Evolutionary conservation across 2,329 filamentous ascomycete genomes (phyloP), one percentile per base, ranked within the genome.

Genomic region (Alternaria hordeiaustralica): DNA sequence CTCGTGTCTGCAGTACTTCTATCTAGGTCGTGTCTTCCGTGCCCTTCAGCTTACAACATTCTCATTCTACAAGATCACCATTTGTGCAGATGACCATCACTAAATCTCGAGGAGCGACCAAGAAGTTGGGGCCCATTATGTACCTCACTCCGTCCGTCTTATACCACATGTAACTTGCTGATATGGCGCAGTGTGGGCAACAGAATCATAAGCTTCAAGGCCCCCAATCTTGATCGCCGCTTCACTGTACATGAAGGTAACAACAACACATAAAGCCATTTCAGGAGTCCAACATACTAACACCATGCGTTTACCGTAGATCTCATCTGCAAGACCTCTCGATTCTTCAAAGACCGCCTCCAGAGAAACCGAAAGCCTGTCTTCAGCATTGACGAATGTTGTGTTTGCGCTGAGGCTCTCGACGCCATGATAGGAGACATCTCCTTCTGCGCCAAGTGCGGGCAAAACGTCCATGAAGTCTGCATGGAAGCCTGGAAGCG

Each of bases 221-320:
- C 61, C 15, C 33, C 28, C 13, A 64, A 63, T 10, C 10, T 60
- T 15, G 44, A 61, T 2, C 64, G 60, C 5, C 45, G 44, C 7
- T 74, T 71, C 57, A 55, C 55, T 15, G 59, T 74, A 43, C 72
- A 75, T 57, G 65, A 58, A 58, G 54, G 54, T 58, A 58, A 4
- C 21, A 18, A 3, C 20, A 20, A 47, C 11, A 8, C n/a, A 36
- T 15, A 25, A 6, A 15, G 7, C 33, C 11, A 12, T 13, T 13
- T 36, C 12, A 26, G 9, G 4, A 12, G 18, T 13, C 7, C 9
- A 12, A 23, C 28, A n/a, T 20, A 25, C 46, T 47, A 18, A 62
- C 18, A 23, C 5, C 11, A 9, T 15, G 1, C n/a, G 13, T 33
- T 30, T n/a, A 15, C 26, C 41, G 18, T 66, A 64, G 71, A 73